A percentile compares a stretch with the other conserved stretches of the same genome.
These are phyloP conservation scores for Leishmania turanica DNA, from an alignment of 208 protist species.

Conservation along the genomic window DNA sequence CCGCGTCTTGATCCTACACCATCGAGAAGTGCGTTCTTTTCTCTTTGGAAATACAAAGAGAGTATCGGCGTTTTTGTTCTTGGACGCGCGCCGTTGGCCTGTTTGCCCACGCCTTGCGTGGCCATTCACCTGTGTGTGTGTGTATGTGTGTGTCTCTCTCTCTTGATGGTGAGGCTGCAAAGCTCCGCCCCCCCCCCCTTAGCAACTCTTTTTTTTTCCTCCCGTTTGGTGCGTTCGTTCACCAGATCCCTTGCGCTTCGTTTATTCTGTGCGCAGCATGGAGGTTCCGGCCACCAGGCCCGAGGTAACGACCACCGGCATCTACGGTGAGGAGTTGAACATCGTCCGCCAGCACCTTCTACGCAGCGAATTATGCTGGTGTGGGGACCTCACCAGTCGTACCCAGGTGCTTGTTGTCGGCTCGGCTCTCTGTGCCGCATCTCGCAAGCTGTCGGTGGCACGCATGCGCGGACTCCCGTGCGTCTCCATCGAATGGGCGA, in stretches of 20 bases:
- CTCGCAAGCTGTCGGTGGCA: slow-evolving; percentile 52
- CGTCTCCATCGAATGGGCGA: slow-evolving; percentile 53
- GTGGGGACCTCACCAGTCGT: slow-evolving; percentile 40
- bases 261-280: slow-evolving; percentile 9
- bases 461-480: slow-evolving; percentile 58
- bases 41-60: neutral
- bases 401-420: slow-evolving; percentile 56
- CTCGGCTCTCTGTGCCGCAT: slow-evolving; percentile 17
- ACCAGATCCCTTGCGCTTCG: neutral
- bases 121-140: neutral
- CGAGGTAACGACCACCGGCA: slow-evolving; percentile 63
- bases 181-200: neutral
- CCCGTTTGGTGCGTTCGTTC: slow-evolving; percentile 2
- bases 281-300: slow-evolving; percentile 40
- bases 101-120: neutral
- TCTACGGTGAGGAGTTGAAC: slow-evolving; percentile 52
- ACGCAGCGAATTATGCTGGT: slow-evolving; percentile 36
- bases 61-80: neutral
- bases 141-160: neutral
- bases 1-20: neutral
- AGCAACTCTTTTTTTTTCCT: neutral
- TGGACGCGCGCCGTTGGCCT: neutral
- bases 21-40: neutral
- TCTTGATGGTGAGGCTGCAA: slow-evolving; percentile 1
- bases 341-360: slow-evolving; percentile 34